Base-by-base conservation (phyloP, 306 rosid species). In the Vigna nakashimae region DNA sequence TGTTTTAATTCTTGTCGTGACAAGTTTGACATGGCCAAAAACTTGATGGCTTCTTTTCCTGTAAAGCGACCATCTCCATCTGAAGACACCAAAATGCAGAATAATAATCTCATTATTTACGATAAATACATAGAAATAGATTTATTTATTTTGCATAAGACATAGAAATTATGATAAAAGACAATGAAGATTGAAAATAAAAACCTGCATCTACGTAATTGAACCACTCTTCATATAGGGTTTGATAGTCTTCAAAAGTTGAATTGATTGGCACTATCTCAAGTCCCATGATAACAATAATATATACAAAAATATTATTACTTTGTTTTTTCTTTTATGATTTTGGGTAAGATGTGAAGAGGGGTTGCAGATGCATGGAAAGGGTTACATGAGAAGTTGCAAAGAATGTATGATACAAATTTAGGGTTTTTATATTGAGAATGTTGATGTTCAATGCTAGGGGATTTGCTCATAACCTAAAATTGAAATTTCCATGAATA, bases 31-130 rank as follows among this genome's bases (percentile, higher is more conserved):
- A 91, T 76, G 65, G 90, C 67, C 52, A 95, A 95, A 85, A 95
- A 86, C 80, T 81, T 88, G 1, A 86, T 86, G 24, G 98, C 97
- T 82, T 95, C 99, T 18, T 26, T 87, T n/a, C 98, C 98, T 1
- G 92, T 88, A 76, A 95, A 80, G 48, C 99, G 99, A 59, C 98
- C 98, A 87, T 95, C 99, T 13, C 80, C 83, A 83, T 95, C 99
- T 92, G 88, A 24, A 72, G 18, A 82, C 26, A 75, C 20, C 6
- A 49, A 57, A 75, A 24, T 20, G 69, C 12, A 40, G 22, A 79
- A 45, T 9, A 48, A 69, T 13, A 48, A 69, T 13, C 65, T 4
- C 52, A 65, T 70, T 4, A 32, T 32, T 4, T 32, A 26, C 28
- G 22, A 20, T 20, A 0, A 26, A 26, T 32, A 34, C 5, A 34